phyloP scores from a whole-genome alignment of 371 early-diverging fungal species.

The Cladochytrium tenue region DNA sequence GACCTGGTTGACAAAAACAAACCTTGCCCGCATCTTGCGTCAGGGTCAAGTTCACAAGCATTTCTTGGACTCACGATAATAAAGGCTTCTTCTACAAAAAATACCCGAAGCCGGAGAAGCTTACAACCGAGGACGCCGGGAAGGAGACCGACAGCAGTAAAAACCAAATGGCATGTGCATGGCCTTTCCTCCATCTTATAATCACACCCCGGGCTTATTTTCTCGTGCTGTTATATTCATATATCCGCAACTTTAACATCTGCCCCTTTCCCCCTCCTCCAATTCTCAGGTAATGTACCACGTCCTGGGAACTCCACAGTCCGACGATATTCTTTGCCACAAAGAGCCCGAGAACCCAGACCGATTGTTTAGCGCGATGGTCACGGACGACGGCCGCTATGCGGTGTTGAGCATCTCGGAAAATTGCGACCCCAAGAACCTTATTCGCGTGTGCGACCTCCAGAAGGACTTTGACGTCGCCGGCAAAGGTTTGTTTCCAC shows the following conservation, averaged over 20 bases:
- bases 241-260: no score
- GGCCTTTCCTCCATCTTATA: no score
- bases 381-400: conserved; percentile 60
- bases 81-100: conserved; percentile 64
- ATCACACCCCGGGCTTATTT: no score
- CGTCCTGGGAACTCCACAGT: conserved; percentile 55
- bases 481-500: conserved; percentile 19
- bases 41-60: conserved; percentile 62
- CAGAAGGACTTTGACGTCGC: conserved; percentile 28
- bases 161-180: conserved; percentile 46
- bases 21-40: no score
- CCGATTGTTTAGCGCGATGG: conserved; percentile 27
- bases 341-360: conserved; percentile 52
- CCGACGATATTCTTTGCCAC: conserved; percentile 44
- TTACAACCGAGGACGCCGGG: conserved; percentile 53
- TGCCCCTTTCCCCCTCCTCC: no score
- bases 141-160: conserved; percentile 62
- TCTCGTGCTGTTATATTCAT: no score
- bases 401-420: conserved; percentile 44
- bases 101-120: conserved; percentile 40
- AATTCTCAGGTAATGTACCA: conserved; percentile 52
- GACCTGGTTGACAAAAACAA: no score
- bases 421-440: conserved; percentile 53
- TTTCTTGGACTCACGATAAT: conserved; percentile 64
- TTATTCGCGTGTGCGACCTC: conserved; percentile 54